phyloP scores from a whole-genome alignment of 2,329 filamentous ascomycete species.

The Epichloe uncinata region DNA sequence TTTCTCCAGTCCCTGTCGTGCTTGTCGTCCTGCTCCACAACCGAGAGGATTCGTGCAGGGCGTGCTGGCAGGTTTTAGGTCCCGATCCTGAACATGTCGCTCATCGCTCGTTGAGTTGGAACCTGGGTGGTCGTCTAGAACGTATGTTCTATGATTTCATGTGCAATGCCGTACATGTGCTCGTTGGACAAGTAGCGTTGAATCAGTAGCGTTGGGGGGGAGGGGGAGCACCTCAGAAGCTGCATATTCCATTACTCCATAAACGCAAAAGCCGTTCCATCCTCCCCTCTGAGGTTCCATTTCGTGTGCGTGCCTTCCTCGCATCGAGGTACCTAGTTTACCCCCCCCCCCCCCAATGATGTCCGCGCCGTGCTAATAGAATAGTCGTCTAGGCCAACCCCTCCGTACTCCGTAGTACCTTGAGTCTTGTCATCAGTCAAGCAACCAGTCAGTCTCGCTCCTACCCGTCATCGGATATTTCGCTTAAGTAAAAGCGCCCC shows the following conservation, averaged over 20 bases:
- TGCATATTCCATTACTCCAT: not conserved
- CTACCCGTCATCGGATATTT: not conserved
- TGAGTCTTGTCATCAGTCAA: not conserved
- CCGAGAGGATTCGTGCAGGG: not conserved
- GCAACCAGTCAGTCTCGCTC: not conserved
- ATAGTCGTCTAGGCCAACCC: not conserved
- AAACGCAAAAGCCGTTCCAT: constrained; percentile 2
- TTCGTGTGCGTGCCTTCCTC: not conserved
- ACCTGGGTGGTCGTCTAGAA: not conserved
- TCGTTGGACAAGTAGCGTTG: no score
- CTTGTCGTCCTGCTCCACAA: not conserved
- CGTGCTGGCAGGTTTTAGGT: not conserved
- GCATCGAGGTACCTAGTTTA: not conserved
- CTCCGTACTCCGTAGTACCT: not conserved
- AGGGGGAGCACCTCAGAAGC: not conserved
- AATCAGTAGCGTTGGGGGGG: no score
- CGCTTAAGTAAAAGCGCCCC: constrained; percentile 1
- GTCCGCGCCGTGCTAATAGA: not conserved
- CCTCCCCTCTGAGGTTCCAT: not conserved
- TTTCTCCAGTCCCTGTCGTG: not conserved
- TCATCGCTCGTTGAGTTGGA: not conserved
- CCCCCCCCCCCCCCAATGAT: not conserved
- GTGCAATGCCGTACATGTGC: not conserved
- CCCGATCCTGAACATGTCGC: no score
- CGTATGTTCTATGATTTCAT: not conserved